Evolutionary conservation across 768 basidiomycete species (phyloP).

Genomic region (Candolleomyces eurysporus): DNA sequence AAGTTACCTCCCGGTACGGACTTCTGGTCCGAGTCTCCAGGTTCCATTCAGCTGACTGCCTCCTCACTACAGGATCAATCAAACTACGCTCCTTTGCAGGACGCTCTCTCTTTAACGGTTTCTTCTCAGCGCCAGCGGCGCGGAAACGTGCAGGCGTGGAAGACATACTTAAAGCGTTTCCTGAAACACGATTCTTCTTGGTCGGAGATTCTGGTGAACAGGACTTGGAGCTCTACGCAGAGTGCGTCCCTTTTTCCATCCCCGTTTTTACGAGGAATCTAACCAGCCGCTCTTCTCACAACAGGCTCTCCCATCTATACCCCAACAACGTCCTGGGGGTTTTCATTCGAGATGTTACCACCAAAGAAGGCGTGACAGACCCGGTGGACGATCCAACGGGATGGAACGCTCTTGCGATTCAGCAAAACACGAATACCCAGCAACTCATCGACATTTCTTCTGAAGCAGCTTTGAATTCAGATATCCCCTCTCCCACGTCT

Average conservation of each 20-base stretch:
- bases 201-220: slow-evolving; percentile 95
- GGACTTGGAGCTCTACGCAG: slow-evolving; percentile 87
- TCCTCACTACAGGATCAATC: slow-evolving; percentile 56
- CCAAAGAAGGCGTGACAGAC: slow-evolving; percentile 23
- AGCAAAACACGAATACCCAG: slow-evolving; percentile 7
- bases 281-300: not conserved
- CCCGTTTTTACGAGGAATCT: not conserved
- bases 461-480: no score
- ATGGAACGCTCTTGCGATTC: slow-evolving; percentile 29
- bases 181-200: slow-evolving; percentile 73
- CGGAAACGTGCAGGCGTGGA: slow-evolving; percentile 80
- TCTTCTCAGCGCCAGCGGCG: slow-evolving; percentile 77
- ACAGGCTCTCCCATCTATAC: slow-evolving; percentile 62
- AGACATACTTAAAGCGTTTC: slow-evolving; percentile 77
- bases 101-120: slow-evolving; percentile 76
- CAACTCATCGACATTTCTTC: no score
- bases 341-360: slow-evolving; percentile 77
- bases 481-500: no score
- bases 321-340: slow-evolving; percentile 72
- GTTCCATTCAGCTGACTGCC: not conserved
- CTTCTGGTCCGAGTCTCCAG: slow-evolving; percentile 1
- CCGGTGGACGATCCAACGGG: slow-evolving; percentile 69
- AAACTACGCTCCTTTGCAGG: slow-evolving; percentile 85
- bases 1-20: slow-evolving; percentile 60
- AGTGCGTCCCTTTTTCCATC: slow-evolving; percentile 32